These are phyloP conservation scores for Anthostomella pinea DNA, from an alignment of 2,329 filamentous ascomycete genomes.

Conservation along the genomic window DNA sequence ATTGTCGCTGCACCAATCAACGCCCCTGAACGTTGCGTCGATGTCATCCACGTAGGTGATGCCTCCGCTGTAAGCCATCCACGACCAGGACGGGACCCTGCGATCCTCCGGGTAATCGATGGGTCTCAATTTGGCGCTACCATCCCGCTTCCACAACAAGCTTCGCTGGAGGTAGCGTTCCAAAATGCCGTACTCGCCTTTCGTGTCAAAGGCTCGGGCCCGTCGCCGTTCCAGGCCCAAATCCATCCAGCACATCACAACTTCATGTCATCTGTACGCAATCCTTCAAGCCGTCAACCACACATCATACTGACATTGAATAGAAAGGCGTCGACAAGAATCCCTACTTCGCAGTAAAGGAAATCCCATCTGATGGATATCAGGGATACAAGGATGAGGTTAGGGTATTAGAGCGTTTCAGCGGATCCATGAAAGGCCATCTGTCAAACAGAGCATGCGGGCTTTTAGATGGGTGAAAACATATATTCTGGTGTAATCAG, in stretches of 20 bases:
- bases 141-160: conserved; percentile 9
- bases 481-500: too few relatives aligned
- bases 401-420: conserved; percentile 9
- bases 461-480: too few relatives aligned
- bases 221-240: conserved; percentile 9
- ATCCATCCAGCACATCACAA: conserved; percentile 14
- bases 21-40: conserved; percentile 2
- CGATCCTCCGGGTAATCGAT: conserved; percentile 1
- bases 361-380: conserved; percentile 8
- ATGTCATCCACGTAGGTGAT: conserved; percentile 10
- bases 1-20: conserved; percentile 4
- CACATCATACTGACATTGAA: background rate
- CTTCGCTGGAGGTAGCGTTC: conserved; percentile 4
- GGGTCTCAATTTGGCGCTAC: background rate
- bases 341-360: conserved; percentile 13
- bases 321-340: background rate
- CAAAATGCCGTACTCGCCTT: conserved; percentile 12
- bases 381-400: conserved; percentile 9
- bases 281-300: background rate
- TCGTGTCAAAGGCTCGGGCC: conserved; percentile 6
- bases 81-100: conserved; percentile 11
- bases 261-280: too few relatives aligned
- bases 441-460: too few relatives aligned
- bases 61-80: conserved; percentile 9
- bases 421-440: conserved; percentile 6